These are phyloP conservation scores for Helicosporidium sp. DNA, from an alignment of 139 green algal species.

Conservation along the genomic window DNA sequence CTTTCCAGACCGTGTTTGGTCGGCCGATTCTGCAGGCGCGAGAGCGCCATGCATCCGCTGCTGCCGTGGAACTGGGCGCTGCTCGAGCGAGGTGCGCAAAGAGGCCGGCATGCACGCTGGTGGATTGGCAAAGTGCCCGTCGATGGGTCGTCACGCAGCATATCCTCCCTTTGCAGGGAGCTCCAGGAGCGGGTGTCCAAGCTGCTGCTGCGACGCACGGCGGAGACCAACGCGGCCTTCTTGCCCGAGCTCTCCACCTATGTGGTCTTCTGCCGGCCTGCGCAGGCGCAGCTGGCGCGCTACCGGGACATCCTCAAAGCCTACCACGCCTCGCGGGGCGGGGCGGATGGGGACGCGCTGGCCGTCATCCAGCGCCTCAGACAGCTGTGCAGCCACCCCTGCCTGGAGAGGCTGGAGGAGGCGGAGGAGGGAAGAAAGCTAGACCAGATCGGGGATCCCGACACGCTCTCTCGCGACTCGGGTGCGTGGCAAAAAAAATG, in stretches of 20 bases:
- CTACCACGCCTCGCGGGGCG: no score
- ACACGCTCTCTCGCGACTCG: no score
- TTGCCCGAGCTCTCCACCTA: slow-evolving; percentile 46
- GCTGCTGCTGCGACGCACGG: slow-evolving; percentile 51
- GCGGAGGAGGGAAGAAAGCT: slow-evolving; percentile 2
- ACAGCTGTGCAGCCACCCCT: slow-evolving; percentile 58
- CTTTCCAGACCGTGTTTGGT: slow-evolving; percentile 53
- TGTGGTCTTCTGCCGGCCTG: slow-evolving; percentile 47
- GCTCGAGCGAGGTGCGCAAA: no score
- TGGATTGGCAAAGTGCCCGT: no score
- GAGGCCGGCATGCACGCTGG: no score
- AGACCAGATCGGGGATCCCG: no score
- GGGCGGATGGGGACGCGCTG: no score
- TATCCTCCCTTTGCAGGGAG: no score
- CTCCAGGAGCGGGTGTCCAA: slow-evolving; percentile 28
- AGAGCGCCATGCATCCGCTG: slow-evolving; percentile 32
- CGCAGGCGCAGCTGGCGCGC: slow-evolving; percentile 29
- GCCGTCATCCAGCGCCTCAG: slow-evolving; percentile 34
- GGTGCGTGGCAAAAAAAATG: no score
- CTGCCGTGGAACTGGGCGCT: slow-evolving; percentile 41
- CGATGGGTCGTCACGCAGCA: no score
- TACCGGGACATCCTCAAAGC: slow-evolving; percentile 31
- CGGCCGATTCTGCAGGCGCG: slow-evolving; percentile 35
- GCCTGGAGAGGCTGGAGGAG: slow-evolving; percentile 13
- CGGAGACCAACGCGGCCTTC: slow-evolving; percentile 44